phyloP scores from a whole-genome alignment of 2,329 filamentous ascomycete genomes.

The Tolypocladium ovalisporum region DNA sequence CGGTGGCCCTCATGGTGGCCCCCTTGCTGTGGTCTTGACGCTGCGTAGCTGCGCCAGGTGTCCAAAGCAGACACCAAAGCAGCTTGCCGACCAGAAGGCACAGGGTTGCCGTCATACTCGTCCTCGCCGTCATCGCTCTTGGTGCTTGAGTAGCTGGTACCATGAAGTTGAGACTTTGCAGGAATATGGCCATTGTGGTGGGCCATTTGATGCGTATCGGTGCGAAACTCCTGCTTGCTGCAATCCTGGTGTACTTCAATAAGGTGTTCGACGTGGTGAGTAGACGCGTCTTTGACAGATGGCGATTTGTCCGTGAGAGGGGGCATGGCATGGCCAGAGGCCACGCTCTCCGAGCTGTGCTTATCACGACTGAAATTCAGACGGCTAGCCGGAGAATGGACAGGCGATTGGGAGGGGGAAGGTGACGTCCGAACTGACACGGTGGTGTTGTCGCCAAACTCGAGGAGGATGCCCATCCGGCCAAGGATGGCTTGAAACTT shows the following conservation, averaged over 20 bases:
- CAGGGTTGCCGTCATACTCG: background rate
- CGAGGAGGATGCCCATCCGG: slow-evolving; percentile 61
- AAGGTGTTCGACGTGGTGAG: background rate
- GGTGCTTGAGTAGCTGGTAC: background rate
- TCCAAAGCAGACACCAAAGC: slow-evolving; percentile 8
- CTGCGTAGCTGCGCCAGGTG: slow-evolving; percentile 8
- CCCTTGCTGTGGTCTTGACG: background rate
- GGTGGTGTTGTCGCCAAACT: slow-evolving; percentile 35
- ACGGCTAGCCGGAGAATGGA: slow-evolving; percentile 8
- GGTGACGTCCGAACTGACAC: slow-evolving; percentile 12
- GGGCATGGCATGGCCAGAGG: background rate
- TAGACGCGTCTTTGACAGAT: background rate
- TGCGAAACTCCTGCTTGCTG: background rate
- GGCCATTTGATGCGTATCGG: background rate
- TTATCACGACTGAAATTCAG: slow-evolving; percentile 5
- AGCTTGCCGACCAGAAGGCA: background rate
- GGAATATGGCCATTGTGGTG: background rate
- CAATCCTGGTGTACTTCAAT: too few relatives aligned
- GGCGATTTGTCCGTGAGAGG: background rate
- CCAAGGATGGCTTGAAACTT: slow-evolving; percentile 60
- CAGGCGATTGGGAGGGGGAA: slow-evolving; percentile 11
- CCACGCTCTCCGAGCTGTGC: background rate
- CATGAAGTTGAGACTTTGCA: background rate
- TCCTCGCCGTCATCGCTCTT: background rate
- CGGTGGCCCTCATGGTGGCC: background rate